Percentiles rank a stretch among this genome's conserved stretches.
These are phyloP conservation scores for Trichoderma koningiopsis DNA, from an alignment of 2,329 filamentous ascomycete species.

Conservation along the genomic window DNA sequence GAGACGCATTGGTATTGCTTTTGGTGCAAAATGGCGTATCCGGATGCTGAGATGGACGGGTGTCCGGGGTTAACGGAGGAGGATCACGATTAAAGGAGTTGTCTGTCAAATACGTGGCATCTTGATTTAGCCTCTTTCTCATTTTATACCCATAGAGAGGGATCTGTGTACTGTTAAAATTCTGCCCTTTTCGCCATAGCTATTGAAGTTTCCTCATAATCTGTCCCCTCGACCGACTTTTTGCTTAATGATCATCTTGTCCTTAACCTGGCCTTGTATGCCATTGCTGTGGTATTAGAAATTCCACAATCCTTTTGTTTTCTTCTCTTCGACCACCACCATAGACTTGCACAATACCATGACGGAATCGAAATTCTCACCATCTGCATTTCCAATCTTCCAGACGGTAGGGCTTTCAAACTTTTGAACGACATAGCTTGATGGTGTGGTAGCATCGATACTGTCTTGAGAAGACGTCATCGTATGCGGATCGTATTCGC, in stretches of 20 bases:
- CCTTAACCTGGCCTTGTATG: background rate
- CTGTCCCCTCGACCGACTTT: background rate
- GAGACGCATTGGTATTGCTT: slow-evolving; percentile 82
- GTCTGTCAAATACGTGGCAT: slow-evolving; percentile 11
- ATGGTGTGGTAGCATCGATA: background rate
- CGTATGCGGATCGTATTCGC: background rate
- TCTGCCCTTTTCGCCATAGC: background rate
- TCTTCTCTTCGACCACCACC: background rate
- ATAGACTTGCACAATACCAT: slow-evolving; percentile 7
- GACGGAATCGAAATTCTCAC: slow-evolving; percentile 17
- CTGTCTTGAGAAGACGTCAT: background rate
- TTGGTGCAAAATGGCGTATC: slow-evolving; percentile 89
- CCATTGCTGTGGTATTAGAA: background rate
- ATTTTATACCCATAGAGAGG: background rate
- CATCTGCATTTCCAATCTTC: slow-evolving; percentile 29
- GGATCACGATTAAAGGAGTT: slow-evolving; percentile 60
- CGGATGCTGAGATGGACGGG: slow-evolving; percentile 73
- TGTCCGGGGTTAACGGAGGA: slow-evolving; percentile 89
- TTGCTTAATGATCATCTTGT: background rate
- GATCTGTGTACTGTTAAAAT: background rate
- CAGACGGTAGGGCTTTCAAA: slow-evolving; percentile 19
- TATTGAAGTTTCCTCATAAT: background rate
- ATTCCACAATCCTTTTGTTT: too few species aligned
- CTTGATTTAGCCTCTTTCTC: slow-evolving; percentile 4
- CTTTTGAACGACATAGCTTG: background rate